These are phyloP conservation scores for Blastobotrys malaysiensis DNA, from an alignment of 1,139 yeast genomes.

Conservation along the genomic window DNA sequence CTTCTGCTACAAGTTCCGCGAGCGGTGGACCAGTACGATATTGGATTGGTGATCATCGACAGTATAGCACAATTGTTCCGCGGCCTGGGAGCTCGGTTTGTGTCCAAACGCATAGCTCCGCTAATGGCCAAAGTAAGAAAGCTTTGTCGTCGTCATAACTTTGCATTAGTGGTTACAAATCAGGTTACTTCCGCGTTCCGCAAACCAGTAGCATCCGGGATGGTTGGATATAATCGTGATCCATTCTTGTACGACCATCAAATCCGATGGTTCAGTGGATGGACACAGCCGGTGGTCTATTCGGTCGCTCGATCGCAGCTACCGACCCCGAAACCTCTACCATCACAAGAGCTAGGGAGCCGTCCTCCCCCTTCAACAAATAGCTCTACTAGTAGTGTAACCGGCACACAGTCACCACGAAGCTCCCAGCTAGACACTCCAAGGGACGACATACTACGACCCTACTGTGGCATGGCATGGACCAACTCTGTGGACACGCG, in stretches of 20 bases:
- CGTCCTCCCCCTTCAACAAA: not conserved
- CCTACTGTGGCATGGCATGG: slow-evolving; percentile 44
- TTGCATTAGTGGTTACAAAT: slow-evolving; percentile 70
- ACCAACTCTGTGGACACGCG: slow-evolving; percentile 39
- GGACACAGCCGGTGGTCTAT: slow-evolving; percentile 43
- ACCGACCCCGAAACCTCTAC: not conserved
- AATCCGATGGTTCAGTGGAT: slow-evolving; percentile 67
- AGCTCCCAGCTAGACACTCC: not conserved
- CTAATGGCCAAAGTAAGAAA: slow-evolving; percentile 34
- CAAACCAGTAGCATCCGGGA: not conserved
- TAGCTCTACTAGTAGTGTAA: not conserved
- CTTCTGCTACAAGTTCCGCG: slow-evolving; percentile 67
- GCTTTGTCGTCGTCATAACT: slow-evolving; percentile 44
- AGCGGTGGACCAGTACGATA: slow-evolving; percentile 36
- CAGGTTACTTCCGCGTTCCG: slow-evolving; percentile 61
- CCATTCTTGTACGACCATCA: slow-evolving; percentile 51
- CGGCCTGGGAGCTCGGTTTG: slow-evolving; percentile 41
- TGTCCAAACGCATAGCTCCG: slow-evolving; percentile 2
- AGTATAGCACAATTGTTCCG: slow-evolving; percentile 84
- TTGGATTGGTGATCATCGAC: slow-evolving; percentile 62
- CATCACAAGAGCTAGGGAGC: slow-evolving; percentile 2
- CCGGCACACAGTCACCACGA: slow-evolving; percentile 5
- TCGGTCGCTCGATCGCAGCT: not conserved
- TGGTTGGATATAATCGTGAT: slow-evolving; percentile 8
- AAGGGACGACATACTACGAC: slow-evolving; percentile 27